A percentile compares a stretch with the other conserved stretches of the same genome.
Conservation (phyloP, 2,329 filamentous ascomycete genomes). For the Epichloe brachyelytri region DNA sequence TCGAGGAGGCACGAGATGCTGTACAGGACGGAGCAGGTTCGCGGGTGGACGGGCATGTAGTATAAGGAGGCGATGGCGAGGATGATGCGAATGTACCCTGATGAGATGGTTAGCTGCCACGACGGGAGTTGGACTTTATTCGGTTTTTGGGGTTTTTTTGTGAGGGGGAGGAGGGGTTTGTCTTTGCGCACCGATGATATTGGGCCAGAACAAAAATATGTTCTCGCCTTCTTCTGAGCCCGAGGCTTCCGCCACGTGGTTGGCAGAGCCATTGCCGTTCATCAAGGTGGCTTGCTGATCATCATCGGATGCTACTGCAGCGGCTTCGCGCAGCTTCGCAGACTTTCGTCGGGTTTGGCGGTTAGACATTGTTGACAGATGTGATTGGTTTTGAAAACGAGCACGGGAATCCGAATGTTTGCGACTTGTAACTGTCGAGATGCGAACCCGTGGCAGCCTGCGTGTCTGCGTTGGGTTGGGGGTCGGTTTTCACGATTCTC, state of each 20-base stretch:
- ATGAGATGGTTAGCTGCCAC: slow-evolving; percentile 1
- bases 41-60: slow-evolving; percentile 98
- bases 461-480: too few species aligned
- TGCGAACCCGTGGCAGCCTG: neutral
- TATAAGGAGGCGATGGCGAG: slow-evolving; percentile 85
- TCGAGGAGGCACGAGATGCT: slow-evolving; percentile 90
- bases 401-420: neutral
- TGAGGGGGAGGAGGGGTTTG: neutral
- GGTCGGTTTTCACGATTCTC: too few species aligned
- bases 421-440: neutral
- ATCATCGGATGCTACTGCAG: slow-evolving; percentile 13
- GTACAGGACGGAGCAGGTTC: slow-evolving; percentile 85
- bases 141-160: neutral
- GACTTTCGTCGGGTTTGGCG: slow-evolving; percentile 27
- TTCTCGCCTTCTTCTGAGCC: slow-evolving; percentile 45
- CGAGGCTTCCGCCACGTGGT: slow-evolving; percentile 20
- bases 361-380: slow-evolving; percentile 21
- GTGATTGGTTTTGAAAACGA: neutral
- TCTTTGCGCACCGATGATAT: slow-evolving; percentile 55
- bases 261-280: slow-evolving; percentile 34
- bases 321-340: slow-evolving; percentile 19
- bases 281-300: slow-evolving; percentile 16
- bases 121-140: neutral
- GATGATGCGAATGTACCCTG: slow-evolving; percentile 66
- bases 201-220: slow-evolving; percentile 71